Evolutionary conservation across 106 monocot genomes (phyloP).

Genomic region (Hemerocallis citrina): DNA sequence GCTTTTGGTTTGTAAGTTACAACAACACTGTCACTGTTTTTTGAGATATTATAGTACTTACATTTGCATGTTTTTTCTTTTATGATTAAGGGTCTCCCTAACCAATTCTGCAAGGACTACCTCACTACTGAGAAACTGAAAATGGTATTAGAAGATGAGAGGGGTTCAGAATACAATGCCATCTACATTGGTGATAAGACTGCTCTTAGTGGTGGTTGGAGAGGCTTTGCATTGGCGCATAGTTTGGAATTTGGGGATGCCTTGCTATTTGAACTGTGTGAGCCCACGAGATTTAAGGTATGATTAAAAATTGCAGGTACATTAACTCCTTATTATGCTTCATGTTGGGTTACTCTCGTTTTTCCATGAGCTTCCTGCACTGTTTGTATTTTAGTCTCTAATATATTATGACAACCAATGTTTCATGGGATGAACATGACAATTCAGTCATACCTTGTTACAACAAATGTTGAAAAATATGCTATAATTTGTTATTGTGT

Average conservation of each 20-base stretch:
- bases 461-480: too few relatives aligned
- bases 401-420: too few relatives aligned
- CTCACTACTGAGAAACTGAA: conserved; percentile 31
- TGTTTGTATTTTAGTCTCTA: too few relatives aligned
- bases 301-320: too few relatives aligned
- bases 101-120: conserved; percentile 54
- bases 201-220: conserved; percentile 90
- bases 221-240: conserved; percentile 62
- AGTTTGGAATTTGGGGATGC: conserved; percentile 75
- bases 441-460: too few relatives aligned
- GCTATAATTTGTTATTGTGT: too few relatives aligned
- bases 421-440: too few relatives aligned
- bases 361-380: too few relatives aligned
- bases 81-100: conserved; percentile 50
- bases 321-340: too few relatives aligned
- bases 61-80: not conserved
- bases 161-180: conserved; percentile 41
- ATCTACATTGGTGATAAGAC: conserved; percentile 47
- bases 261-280: conserved; percentile 52
- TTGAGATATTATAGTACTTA: not conserved
- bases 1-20: conserved; percentile 63
- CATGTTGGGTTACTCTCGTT: too few relatives aligned
- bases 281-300: conserved; percentile 70
- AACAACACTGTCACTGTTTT: not conserved
- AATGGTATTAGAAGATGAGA: conserved; percentile 77